Evolutionary conservation across 257 asterid species (phyloP).

Genomic region (Ilex aquifolium): DNA sequence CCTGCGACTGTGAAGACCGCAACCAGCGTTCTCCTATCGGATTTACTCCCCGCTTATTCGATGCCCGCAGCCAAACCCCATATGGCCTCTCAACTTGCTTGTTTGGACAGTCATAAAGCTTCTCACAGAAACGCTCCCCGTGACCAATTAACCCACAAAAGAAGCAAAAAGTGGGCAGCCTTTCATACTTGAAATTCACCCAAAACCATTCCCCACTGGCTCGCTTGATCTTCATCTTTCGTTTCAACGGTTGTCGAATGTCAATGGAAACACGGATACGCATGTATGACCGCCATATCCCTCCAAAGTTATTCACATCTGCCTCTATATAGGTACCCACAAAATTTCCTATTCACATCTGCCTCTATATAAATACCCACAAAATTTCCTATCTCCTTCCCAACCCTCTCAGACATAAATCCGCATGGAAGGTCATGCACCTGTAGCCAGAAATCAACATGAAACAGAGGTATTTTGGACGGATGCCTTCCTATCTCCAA

Average conservation of each 20-base stretch:
- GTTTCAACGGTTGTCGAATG: not conserved
- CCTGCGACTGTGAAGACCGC: too few species aligned
- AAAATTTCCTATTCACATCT: too few species aligned
- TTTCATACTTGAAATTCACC: not conserved
- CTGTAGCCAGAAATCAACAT: not conserved
- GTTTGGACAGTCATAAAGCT: not conserved
- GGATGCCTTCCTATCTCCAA: too few species aligned
- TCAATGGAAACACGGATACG: not conserved
- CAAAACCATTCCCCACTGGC: not conserved
- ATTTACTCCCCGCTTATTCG: not conserved
- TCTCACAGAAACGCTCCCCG: not conserved
- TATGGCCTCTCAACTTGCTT: not conserved
- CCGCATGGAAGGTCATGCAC: not conserved
- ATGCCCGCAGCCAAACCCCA: not conserved
- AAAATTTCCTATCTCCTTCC: not conserved
- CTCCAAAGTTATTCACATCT: not conserved
- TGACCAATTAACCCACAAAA: too few species aligned
- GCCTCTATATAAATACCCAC: too few species aligned
- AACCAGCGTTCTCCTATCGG: too few species aligned
- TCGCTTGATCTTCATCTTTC: not conserved
- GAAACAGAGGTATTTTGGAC: not conserved
- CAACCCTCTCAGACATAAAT: not conserved
- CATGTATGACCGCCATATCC: not conserved
- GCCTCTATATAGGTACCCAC: not conserved
- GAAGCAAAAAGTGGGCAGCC: not conserved